Base-by-base conservation (phyloP, 2,329 filamentous ascomycete species). In the Cadophora malorum region DNA sequence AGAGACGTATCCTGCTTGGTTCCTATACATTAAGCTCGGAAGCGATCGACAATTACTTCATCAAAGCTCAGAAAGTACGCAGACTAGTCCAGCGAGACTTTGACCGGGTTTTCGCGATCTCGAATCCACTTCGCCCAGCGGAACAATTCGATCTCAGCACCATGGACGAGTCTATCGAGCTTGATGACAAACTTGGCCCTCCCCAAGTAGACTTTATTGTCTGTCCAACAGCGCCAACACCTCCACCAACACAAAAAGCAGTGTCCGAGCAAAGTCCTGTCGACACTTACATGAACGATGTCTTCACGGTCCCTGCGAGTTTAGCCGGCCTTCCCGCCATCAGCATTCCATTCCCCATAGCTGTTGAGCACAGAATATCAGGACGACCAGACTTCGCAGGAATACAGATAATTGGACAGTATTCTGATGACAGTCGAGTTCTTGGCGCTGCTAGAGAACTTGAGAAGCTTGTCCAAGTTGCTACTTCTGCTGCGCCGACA, bases 41-140 rank as follows among this genome's bases (percentile, higher is more conserved):
- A 69, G 94, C 94, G 10, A 96, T 96, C 76, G 91, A 97, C 79
- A 99, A 98, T 78, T 97, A 98, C 80, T 99, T 99, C 76, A 87
- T 97, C 70, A 91, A 97, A 78, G 96, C 96, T 56, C 96, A 99
- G 80, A 91, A 90, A 72, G 88, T 97, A 49, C 90, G 96, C 0
- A 86, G 93, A 65, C 83, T 97, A 21, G 92, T 99, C 1, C 91
- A 96, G 77, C 82, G 83, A 41, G 96, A 99, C 76, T 99, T 99
- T 78, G 89, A 98, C 79, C 81, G 85, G 1, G 89, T 92, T 0
- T 97, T 99, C 77, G 79, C 81, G 19, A 79, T 88, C 53, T 80
- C 81, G 3, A 94, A 97, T 76, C 91, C 91, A 3, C 83, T 98
- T 4, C 81, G 83, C 59, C 82, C 83, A 55, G 77, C 80, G 3